A percentile compares a stretch with the other conserved stretches of the same genome.
Conservation (phyloP, 2,329 filamentous ascomycete genomes). For the Cladosporium phlei region DNA sequence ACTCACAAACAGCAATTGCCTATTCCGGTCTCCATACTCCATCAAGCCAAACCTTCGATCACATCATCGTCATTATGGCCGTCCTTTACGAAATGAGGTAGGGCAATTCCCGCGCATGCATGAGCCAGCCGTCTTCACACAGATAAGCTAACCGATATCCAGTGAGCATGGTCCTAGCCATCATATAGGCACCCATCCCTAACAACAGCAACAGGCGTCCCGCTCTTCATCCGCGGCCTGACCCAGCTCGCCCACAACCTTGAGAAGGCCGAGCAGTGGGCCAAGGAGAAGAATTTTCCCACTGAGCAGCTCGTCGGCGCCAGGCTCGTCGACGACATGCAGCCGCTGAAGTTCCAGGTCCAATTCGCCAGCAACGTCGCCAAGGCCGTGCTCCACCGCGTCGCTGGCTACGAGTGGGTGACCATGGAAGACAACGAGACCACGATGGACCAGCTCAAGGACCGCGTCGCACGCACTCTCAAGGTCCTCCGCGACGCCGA, state of each 20-base stretch:
- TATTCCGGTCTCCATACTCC: too few relatives aligned
- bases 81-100: slow-evolving; percentile 11
- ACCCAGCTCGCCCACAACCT: slow-evolving; percentile 41
- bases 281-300: slow-evolving; percentile 34
- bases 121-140: neutral
- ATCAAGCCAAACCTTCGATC: too few relatives aligned
- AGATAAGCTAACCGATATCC: neutral
- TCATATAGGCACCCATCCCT: neutral
- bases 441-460: slow-evolving; percentile 47
- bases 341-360: slow-evolving; percentile 47
- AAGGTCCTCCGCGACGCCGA: slow-evolving; percentile 41
- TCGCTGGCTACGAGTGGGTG: slow-evolving; percentile 34
- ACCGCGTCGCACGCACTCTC: slow-evolving; percentile 45
- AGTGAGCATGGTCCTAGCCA: neutral
- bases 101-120: neutral
- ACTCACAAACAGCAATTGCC: too few relatives aligned
- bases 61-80: slow-evolving; percentile 5
- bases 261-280: slow-evolving; percentile 40
- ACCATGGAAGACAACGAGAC: slow-evolving; percentile 41
- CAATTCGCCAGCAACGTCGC: slow-evolving; percentile 40
- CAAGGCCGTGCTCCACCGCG: slow-evolving; percentile 37
- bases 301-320: slow-evolving; percentile 36
- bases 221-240: slow-evolving; percentile 40
- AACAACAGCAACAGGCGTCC: slow-evolving; percentile 26
- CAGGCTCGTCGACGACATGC: slow-evolving; percentile 48